Evolutionary conservation across 2,329 filamentous ascomycete genomes (phyloP).

Genomic region (Zalaria sp.): DNA sequence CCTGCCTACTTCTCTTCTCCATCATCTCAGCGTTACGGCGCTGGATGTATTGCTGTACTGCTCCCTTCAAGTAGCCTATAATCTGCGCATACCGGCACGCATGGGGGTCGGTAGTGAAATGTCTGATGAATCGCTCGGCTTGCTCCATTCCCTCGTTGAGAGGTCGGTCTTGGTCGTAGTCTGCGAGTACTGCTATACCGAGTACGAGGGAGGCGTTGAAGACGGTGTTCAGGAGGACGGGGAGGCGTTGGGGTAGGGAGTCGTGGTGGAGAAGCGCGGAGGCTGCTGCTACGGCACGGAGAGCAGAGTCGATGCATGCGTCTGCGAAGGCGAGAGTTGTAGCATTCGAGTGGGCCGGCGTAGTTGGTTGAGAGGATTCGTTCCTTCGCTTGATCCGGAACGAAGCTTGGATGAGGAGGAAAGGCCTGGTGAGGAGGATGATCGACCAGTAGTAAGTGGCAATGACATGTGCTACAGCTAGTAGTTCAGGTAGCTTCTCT

Average conservation of each 20-base stretch:
- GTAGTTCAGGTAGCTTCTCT: conserved; percentile 15
- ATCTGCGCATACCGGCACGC: conserved; percentile 16
- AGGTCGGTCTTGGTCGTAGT: conserved; percentile 9
- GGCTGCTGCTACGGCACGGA: conserved; percentile 1
- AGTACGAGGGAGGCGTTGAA: conserved; percentile 13
- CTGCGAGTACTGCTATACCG: conserved; percentile 13
- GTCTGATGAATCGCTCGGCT: conserved; percentile 11
- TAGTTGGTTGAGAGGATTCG: conserved; percentile 12
- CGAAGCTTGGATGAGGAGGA: conserved; percentile 32
- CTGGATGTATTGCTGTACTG: conserved; percentile 1
- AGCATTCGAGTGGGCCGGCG: conserved; percentile 14
- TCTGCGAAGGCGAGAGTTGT: conserved; percentile 9
- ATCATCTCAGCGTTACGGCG: conserved; percentile 1
- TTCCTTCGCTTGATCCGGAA: conserved; percentile 10
- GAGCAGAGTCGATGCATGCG: conserved; percentile 4
- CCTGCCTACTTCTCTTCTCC: conserved; percentile 1
- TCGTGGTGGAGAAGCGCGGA: conserved; percentile 1
- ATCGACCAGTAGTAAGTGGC: conserved; percentile 41
- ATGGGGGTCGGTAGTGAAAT: conserved; percentile 15
- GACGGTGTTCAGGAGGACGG: conserved; percentile 2
- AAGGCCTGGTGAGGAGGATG: conserved; percentile 38
- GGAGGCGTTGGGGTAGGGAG: conserved; percentile 2
- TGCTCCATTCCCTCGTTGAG: conserved; percentile 11
- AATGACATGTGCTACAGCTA: conserved; percentile 35
- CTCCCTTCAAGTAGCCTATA: conserved; percentile 9